Conservation (phyloP, 345 rosid species). For the Raphanus raphanistrum region DNA sequence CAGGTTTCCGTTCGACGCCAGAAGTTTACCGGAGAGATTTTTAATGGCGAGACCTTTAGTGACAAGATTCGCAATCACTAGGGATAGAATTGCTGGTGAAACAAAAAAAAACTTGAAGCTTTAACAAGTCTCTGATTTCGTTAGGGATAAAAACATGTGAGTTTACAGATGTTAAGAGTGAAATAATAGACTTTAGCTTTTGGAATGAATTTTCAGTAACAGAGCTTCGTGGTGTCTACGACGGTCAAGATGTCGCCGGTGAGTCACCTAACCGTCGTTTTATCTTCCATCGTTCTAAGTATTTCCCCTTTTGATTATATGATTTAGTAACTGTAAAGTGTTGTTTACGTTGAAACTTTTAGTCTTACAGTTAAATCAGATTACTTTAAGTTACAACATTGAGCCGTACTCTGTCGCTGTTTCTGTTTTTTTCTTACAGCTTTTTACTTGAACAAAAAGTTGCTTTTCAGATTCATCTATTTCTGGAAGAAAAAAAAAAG, state of each 20-base stretch:
- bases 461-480: slow-evolving; percentile 21
- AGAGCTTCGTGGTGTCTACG: background rate
- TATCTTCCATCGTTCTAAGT: background rate
- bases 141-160: background rate
- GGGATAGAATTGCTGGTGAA: background rate
- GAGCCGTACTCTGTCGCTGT: background rate
- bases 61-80: too few relatives aligned
- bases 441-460: slow-evolving; percentile 10
- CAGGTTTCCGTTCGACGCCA: too few relatives aligned
- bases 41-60: too few relatives aligned
- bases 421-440: background rate
- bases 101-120: background rate
- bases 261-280: background rate
- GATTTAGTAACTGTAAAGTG: background rate
- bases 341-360: too few relatives aligned
- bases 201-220: too few relatives aligned
- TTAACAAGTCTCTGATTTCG: background rate
- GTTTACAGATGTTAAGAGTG: background rate
- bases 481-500: background rate
- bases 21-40: too few relatives aligned
- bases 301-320: background rate
- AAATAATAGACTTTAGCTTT: background rate
- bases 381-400: background rate
- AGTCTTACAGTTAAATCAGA: too few relatives aligned
- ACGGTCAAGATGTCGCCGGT: background rate